Evolutionary conservation across 805 yeast species (phyloP), one percentile per base, ranked within the genome.

Genomic region (Pichia insulana): DNA sequence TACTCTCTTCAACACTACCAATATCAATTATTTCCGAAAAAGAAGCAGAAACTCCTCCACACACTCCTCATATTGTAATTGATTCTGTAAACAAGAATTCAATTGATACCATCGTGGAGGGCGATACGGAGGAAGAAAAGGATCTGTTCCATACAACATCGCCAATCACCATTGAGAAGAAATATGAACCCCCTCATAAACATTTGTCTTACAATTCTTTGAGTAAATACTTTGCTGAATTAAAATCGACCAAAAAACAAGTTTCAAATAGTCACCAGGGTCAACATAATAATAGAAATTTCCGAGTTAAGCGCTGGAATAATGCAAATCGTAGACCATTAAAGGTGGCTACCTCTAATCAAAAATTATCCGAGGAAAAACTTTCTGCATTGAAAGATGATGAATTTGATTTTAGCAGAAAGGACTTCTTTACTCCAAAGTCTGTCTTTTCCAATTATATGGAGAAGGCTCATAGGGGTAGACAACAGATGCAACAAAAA

Each of bases 391-490:
- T 30, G 12, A 28, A 46, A 4, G 56, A 51, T 34, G 55, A 50
- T 12, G 34, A 48, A 6, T 50, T 55, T 52, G 52, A 48, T 15
- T 80, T 73, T 52, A 76, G 76, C 50, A 69, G 90, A 40, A 81
- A 78, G 51, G 90, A 83, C 55, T 80, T 72, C 51, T 83, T 82
- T 57, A 83, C 92, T 3, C 92, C 92, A 3, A 83, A 82, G 42
- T 76, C 88, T 20, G 81, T 78, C 6, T 74, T 78, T 53, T 76
- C 74, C 44, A 81, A 78, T 49, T 82, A 79, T 57, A 74, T 82
- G 82, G 86, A 77, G 49, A 78, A 79, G 48, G 79, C 62, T 62
- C 72, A 64, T 58, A 68, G 41, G 20, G 43, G 46, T 16, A 46
- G 44, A 26, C 44, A 41, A 30, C 47, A 48, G 16, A 12, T 45